Conservation (phyloP, 2,329 filamentous ascomycete species). For the Trichoderma afroharzianum region DNA sequence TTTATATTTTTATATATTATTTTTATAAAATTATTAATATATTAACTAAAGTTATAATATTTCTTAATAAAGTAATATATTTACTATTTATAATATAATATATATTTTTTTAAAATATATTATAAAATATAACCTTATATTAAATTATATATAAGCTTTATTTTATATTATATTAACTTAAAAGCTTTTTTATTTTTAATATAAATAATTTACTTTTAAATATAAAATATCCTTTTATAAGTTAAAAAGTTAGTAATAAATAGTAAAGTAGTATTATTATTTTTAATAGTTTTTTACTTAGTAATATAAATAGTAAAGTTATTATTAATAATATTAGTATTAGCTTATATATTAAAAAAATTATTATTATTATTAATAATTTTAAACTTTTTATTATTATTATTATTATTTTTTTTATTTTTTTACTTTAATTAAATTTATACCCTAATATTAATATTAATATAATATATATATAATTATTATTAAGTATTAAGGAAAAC, state of each 20-base stretch:
- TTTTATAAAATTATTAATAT: not conserved
- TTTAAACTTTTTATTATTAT: not conserved
- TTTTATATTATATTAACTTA: not conserved
- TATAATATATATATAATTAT: not conserved
- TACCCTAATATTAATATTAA: not conserved
- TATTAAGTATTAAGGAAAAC: not conserved
- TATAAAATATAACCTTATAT: not conserved
- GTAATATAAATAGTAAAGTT: not conserved
- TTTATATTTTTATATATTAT: not conserved
- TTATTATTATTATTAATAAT: too few species aligned
- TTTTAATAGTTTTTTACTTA: not conserved
- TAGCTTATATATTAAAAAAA: too few species aligned
- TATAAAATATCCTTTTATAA: not conserved
- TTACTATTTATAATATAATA: not conserved
- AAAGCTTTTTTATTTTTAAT: not conserved
- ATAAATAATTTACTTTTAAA: not conserved
- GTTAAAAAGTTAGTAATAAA: not conserved
- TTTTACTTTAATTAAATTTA: not conserved
- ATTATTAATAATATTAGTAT: not conserved
- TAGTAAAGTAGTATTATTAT: not conserved
- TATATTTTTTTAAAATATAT: not conserved
- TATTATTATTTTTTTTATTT: not conserved
- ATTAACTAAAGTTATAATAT: not conserved
- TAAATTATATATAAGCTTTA: not conserved
- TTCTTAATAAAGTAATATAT: not conserved